Evolutionary conservation across 345 rosid genomes (phyloP).

Genomic region (Rhodamnia argentea): DNA sequence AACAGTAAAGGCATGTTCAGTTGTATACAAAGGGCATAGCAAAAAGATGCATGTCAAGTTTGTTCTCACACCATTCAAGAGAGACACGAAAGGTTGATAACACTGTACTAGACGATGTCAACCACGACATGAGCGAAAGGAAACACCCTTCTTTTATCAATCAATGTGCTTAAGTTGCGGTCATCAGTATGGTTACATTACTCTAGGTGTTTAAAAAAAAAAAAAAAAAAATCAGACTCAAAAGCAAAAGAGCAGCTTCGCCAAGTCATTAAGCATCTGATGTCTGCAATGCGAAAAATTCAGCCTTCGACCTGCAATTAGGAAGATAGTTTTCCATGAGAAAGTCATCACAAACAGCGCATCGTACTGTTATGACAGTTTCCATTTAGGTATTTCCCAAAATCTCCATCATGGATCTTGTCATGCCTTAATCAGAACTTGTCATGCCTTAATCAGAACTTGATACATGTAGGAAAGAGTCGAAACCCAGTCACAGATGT

Average conservation of each 20-base stretch:
- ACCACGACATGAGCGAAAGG: background rate
- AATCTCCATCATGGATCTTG: background rate
- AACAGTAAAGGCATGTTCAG: background rate
- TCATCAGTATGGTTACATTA: background rate
- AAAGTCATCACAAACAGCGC: background rate
- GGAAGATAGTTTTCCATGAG: background rate
- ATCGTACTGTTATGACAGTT: background rate
- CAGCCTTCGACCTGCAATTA: background rate
- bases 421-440: background rate
- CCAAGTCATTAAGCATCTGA: conserved; percentile 3
- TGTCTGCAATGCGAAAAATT: background rate
- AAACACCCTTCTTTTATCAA: background rate
- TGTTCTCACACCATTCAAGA: background rate
- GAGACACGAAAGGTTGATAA: background rate
- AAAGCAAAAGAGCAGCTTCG: background rate
- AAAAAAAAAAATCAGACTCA: background rate
- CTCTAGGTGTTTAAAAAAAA: background rate
- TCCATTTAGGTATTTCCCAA: background rate
- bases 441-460: background rate
- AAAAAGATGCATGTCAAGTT: background rate
- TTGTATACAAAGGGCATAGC: background rate
- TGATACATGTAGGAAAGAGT: background rate
- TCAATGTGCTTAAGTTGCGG: background rate
- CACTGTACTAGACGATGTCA: background rate
- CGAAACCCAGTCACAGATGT: background rate